Evolutionary conservation across 129 eudicot species (phyloP).

Genomic region (Gnaphalium uliginosum): DNA sequence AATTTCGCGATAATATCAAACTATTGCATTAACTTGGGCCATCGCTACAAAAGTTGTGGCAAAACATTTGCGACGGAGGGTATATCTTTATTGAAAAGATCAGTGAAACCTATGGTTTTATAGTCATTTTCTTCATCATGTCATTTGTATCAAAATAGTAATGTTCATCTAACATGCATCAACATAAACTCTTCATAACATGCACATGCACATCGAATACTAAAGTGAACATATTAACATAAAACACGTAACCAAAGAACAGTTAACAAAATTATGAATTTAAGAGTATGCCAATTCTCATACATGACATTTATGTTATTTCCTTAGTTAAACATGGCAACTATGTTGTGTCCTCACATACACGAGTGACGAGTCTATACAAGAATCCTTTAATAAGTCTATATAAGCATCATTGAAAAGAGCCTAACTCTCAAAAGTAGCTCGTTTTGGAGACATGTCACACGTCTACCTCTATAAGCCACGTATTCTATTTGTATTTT

Average conservation of each 20-base stretch:
- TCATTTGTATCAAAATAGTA: background rate
- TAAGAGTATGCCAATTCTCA: background rate
- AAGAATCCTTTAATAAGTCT: background rate
- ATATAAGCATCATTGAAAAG: background rate
- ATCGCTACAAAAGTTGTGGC: background rate
- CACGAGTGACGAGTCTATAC: too few species aligned
- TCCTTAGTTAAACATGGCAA: background rate
- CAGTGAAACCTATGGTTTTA: background rate
- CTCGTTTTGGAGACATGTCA: background rate
- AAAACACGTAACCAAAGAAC: background rate
- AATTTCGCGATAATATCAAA: too few species aligned
- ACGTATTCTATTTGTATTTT: too few species aligned
- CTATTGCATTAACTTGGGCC: background rate
- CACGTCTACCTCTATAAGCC: background rate
- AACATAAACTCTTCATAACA: conserved; percentile 1
- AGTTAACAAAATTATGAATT: conserved; percentile 1
- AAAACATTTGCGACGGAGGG: background rate
- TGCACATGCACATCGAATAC: conserved; percentile 1
- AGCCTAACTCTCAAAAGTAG: too few species aligned
- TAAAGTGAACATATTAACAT: conserved; percentile 10
- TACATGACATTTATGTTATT: background rate
- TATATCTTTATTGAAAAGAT: background rate
- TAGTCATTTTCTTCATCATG: background rate
- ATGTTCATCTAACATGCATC: background rate
- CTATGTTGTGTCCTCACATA: background rate